phyloP scores from a whole-genome alignment of 2,329 filamentous ascomycete species.

The Chaetomium sp. region DNA sequence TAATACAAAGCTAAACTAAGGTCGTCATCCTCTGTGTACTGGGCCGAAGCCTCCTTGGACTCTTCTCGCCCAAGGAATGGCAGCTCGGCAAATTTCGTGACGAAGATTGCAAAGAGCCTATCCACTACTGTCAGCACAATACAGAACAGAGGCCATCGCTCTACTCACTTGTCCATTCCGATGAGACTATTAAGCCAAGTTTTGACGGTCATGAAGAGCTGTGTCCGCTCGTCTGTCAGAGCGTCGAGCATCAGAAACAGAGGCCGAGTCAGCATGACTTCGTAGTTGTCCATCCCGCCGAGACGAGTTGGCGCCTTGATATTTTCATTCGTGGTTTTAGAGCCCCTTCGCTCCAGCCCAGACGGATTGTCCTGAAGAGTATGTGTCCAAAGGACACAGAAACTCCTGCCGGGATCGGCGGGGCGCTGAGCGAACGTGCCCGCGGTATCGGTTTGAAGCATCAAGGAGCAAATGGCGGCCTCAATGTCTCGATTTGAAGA shows the following conservation, averaged over 20 bases:
- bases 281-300: slow-evolving; percentile 63
- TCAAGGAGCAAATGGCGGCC: slow-evolving; percentile 70
- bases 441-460: slow-evolving; percentile 58
- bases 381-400: slow-evolving; percentile 82
- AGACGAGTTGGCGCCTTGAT: slow-evolving; percentile 46
- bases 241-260: slow-evolving; percentile 81
- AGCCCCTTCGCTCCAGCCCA: slow-evolving; percentile 50
- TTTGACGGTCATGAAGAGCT: slow-evolving; percentile 74
- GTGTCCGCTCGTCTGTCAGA: slow-evolving; percentile 70
- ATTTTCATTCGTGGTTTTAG: slow-evolving; percentile 48
- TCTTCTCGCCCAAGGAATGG: slow-evolving; percentile 51
- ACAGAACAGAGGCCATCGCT: neutral
- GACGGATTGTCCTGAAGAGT: slow-evolving; percentile 63
- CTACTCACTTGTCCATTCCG: slow-evolving; percentile 62
- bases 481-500: slow-evolving; percentile 73
- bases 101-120: slow-evolving; percentile 64
- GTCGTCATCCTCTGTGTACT: slow-evolving; percentile 63
- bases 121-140: slow-evolving; percentile 25
- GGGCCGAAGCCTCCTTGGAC: slow-evolving; percentile 36
- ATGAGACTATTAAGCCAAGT: slow-evolving; percentile 75
- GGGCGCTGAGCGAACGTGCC: slow-evolving; percentile 52
- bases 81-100: slow-evolving; percentile 59
- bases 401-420: slow-evolving; percentile 67
- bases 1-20: slow-evolving; percentile 78
- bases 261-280: slow-evolving; percentile 76